Evolutionary conservation across 257 asterid genomes (phyloP).

Genomic region (Knoxia roxburghii): DNA sequence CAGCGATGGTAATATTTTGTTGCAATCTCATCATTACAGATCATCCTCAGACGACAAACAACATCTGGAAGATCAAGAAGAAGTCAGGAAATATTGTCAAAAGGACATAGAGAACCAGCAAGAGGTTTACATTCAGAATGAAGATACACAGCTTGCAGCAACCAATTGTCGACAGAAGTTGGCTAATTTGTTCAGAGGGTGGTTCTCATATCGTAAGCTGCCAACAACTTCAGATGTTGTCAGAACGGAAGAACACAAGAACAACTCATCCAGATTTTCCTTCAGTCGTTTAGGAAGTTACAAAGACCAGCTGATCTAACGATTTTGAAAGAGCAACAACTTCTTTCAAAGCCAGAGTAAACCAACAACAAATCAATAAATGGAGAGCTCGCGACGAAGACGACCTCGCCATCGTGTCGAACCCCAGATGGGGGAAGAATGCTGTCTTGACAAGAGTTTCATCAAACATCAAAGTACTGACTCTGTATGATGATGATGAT

Average conservation of each 20-base stretch:
- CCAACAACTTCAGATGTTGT: constrained; percentile 27
- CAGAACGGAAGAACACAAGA: constrained; percentile 23
- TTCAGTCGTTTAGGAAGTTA: constrained; percentile 30
- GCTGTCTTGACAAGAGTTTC: not conserved
- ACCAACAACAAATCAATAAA: constrained; percentile 1
- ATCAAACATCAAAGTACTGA: not conserved
- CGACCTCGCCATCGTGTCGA: not conserved
- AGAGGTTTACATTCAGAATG: constrained; percentile 21
- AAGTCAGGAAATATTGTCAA: constrained; percentile 12
- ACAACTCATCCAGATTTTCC: constrained; percentile 22
- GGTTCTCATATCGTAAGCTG: constrained; percentile 51
- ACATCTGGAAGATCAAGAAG: not conserved
- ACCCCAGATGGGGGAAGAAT: not conserved
- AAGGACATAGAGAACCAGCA: constrained; percentile 10
- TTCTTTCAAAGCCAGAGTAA: constrained; percentile 29
- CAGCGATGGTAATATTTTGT: constrained; percentile 1
- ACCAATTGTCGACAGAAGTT: constrained; percentile 31
- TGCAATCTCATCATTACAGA: constrained; percentile 2
- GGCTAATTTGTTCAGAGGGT: constrained; percentile 38
- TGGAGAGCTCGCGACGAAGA: constrained; percentile 5
- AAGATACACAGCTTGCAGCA: constrained; percentile 16
- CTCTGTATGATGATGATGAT: not conserved
- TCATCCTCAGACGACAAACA: not conserved
- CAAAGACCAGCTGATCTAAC: constrained; percentile 25
- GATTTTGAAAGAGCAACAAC: constrained; percentile 21